phyloP scores from a whole-genome alignment of 176 grass and related monocot species.

The Pontederia paniculata region DNA sequence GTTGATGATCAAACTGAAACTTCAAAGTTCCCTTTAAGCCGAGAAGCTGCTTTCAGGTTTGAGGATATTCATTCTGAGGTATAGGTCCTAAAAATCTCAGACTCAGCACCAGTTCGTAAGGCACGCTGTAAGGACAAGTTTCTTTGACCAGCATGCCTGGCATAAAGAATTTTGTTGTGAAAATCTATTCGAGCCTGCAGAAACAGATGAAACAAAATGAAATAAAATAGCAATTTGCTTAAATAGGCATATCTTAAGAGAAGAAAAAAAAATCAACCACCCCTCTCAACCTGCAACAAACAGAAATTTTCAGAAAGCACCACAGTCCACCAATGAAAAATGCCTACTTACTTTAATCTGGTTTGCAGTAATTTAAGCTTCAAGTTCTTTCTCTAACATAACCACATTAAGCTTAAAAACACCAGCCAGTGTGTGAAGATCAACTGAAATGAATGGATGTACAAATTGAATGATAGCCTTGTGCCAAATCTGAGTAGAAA shows the following conservation, averaged over 20 bases:
- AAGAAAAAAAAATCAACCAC: too few relatives aligned
- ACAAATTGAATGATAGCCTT: conserved; percentile 86
- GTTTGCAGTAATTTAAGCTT: conserved; percentile 63
- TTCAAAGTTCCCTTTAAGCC: conserved; percentile 15
- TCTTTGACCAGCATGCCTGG: conserved; percentile 75
- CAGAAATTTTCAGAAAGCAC: too few relatives aligned
- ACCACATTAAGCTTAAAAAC: conserved; percentile 67
- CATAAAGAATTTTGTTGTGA: conserved; percentile 95
- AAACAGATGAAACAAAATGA: neutral
- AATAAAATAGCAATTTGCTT: too few relatives aligned
- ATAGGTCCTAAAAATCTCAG: conserved; percentile 60
- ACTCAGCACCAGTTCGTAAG: conserved; percentile 65
- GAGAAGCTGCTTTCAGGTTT: conserved; percentile 59
- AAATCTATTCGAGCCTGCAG: conserved; percentile 91
- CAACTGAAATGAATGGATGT: conserved; percentile 86
- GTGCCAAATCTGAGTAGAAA: conserved; percentile 19
- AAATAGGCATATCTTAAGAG: too few relatives aligned
- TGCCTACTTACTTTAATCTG: conserved; percentile 56
- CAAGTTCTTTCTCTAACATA: conserved; percentile 81
- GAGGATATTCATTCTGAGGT: conserved; percentile 75
- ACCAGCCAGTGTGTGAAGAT: conserved; percentile 71
- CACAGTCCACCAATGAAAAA: neutral
- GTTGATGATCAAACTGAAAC: too few relatives aligned
- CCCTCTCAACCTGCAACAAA: too few relatives aligned
- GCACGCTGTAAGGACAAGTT: conserved; percentile 69